A percentile compares a stretch with the other conserved stretches of the same genome.
phyloP scores from a whole-genome alignment of 345 rosid species.

The Citrus australasica region DNA sequence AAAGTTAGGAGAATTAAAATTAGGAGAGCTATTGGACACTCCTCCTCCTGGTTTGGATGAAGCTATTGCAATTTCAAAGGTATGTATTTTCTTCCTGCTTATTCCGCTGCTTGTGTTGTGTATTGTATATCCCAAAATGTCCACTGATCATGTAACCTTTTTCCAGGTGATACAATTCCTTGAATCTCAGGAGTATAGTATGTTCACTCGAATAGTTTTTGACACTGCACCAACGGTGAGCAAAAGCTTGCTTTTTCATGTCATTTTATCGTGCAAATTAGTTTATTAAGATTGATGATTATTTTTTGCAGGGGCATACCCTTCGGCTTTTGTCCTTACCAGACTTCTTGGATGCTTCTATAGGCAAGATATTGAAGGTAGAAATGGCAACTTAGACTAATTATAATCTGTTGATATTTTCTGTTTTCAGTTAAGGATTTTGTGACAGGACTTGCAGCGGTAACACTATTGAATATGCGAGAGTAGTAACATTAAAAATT shows the following conservation, averaged over 20 bases:
- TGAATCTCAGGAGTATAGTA: constrained; percentile 79
- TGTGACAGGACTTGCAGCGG: background rate
- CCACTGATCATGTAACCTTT: constrained; percentile 18
- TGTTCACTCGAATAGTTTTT: constrained; percentile 92
- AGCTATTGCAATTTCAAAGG: constrained; percentile 98
- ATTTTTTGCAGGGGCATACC: constrained; percentile 74
- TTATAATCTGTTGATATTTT: background rate
- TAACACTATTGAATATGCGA: background rate
- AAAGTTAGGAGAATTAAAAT: constrained; percentile 88
- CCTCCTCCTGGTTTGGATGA: constrained; percentile 99
- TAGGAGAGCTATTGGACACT: constrained; percentile 90
- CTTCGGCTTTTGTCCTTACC: constrained; percentile 87
- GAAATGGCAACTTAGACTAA: constrained; percentile 1
- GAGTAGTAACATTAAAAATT: background rate
- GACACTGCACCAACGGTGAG: constrained; percentile 99
- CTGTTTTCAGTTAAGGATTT: background rate
- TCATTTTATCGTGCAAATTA: constrained; percentile 4
- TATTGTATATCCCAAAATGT: constrained; percentile 9
- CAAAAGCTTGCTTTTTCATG: constrained; percentile 1
- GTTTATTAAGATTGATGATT: constrained; percentile 7
- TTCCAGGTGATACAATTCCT: constrained; percentile 95
- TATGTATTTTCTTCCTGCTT: constrained; percentile 22
- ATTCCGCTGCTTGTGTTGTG: background rate
- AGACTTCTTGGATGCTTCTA: constrained; percentile 93
- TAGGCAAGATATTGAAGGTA: constrained; percentile 96